Evolutionary conservation across 805 yeast species (phyloP), one percentile per base, ranked within the genome.

Genomic region (Zygoascus tannicola): DNA sequence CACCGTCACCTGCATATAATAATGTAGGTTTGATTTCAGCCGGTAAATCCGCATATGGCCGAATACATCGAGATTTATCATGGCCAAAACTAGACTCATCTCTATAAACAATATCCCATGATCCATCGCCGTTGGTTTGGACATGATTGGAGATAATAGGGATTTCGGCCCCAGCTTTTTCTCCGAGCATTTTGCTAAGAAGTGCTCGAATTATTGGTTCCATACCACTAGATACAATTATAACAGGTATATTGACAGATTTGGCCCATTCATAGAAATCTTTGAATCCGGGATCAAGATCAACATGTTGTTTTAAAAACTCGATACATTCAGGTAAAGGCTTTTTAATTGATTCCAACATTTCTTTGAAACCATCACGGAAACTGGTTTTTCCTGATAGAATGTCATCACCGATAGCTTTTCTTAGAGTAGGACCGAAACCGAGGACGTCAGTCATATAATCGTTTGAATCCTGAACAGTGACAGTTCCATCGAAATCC

Each of bases 401-500:
- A 52, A 90, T 82, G 49, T 75, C 74, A 47, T 80, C 79, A 64
- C 85, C 85, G 48, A 90, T 69, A 23, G 66, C 77, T 45, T 70
- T 65, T 54, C 98, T 75, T 50, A 72, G 71, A 22, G 70, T 77
- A 40, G 68, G 66, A 2, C 97, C 97, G 62, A 86, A 82, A 3
- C 99, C 99, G 19, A 82, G 68, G 54, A 76, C 76, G 61, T 92
- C 97, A 5, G 97, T 88, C 50, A 92, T 68, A 61, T 71, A 83
- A 63, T 92, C 97, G 62, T 92, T 92, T 47, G 95, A 84, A 63
- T 92, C 99, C 58, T 90, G 94, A 47, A 84, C 68, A 10, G 98
- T 92, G 51, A 92, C 92, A 2, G 98, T 92, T 22, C 99, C 99
- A 62, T 92, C 99, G 78, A 94, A 92, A 63, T 92, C 99, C 35